Base-by-base conservation (phyloP, 169 alveolate genomes). In the Plasmodium vivax region DNA sequence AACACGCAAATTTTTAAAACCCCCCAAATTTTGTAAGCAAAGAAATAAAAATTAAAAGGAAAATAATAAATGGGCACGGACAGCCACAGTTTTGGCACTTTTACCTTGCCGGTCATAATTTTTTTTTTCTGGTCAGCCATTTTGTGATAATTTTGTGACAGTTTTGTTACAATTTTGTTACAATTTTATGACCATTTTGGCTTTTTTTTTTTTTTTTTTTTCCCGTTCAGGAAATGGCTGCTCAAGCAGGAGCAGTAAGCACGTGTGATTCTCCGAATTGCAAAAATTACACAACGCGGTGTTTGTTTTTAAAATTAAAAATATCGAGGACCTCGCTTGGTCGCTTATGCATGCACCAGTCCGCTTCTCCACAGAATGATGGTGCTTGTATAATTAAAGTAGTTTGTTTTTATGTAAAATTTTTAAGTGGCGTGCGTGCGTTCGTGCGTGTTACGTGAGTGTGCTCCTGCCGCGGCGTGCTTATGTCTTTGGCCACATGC, bases 1-100 rank as follows among this genome's bases (percentile, higher is more conserved):
- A 99, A 99, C 32, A 88, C 96, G 51, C 96, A 97, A 54, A 92
- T 97, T 38, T 97, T 98, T 94, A 97, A 95, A 72, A 97, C 99
- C 30, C 99, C 99, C 7, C 83, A 80, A 62, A 62, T 97, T 54
- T 85, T 98, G 95, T 90, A 93, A 71, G 97, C 95, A 79, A 27
- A 88, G 85, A 83, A 73, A 91, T 27, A 58, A 41, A 73, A 58
- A 87, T 84, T 85, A 95, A 68, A 92, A 80, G 51, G 58, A 93
- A 73, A 27, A 34, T 14, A 93, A 93, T 91, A 73, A 88, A 77
- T 85, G 62, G 45, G 16, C 23, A 2, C 19, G 4, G 68, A 88
- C 3, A 19, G 58, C 3, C n/a, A 72, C 8, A 30, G 71, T 23
- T 43, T 82, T 54, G 4, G 9, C 58, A 83, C 73, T 56, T 56